A percentile compares a stretch with the other conserved stretches of the same genome.
phyloP scores from a whole-genome alignment of 345 rosid species.

The Gossypium herbaceum region DNA sequence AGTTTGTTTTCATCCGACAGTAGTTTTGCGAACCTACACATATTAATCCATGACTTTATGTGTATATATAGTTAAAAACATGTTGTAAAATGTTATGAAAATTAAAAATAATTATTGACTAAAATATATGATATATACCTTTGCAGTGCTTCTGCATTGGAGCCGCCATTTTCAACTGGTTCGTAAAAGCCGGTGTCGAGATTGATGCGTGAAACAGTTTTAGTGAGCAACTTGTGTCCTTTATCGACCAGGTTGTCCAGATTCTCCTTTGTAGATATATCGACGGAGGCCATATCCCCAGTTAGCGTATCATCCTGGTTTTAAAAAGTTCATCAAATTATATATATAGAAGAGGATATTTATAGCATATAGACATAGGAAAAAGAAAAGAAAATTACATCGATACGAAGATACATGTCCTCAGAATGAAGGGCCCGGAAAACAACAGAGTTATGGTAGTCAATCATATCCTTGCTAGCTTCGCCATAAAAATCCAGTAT shows the following conservation, averaged over 20 bases:
- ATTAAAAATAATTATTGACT: too few species aligned
- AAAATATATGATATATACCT: slow-evolving; percentile 29
- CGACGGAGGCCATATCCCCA: slow-evolving; percentile 39
- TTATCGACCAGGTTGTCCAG: slow-evolving; percentile 41
- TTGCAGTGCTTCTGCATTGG: slow-evolving; percentile 52
- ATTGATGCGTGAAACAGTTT: slow-evolving; percentile 36
- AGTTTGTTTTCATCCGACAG: slow-evolving; percentile 51
- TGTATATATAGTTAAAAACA: too few species aligned
- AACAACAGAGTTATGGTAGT: slow-evolving; percentile 46
- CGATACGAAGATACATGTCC: slow-evolving; percentile 58
- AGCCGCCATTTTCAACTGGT: slow-evolving; percentile 39
- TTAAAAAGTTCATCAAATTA: too few species aligned
- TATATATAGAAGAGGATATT: too few species aligned
- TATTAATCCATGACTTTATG: too few species aligned
- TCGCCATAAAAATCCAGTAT: slow-evolving; percentile 42
- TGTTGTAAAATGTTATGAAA: too few species aligned
- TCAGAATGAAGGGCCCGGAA: slow-evolving; percentile 54
- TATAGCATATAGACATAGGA: neutral
- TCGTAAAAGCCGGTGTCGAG: slow-evolving; percentile 49
- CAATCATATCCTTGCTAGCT: slow-evolving; percentile 54
- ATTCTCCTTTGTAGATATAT: slow-evolving; percentile 46
- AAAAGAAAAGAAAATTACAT: slow-evolving; percentile 33
- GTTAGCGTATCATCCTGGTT: slow-evolving; percentile 21
- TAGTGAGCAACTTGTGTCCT: slow-evolving; percentile 44
- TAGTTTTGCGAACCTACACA: slow-evolving; percentile 41